These are phyloP conservation scores for Talaromyces albobiverticillius DNA, from an alignment of 2,329 filamentous ascomycete species.

Conservation along the genomic window DNA sequence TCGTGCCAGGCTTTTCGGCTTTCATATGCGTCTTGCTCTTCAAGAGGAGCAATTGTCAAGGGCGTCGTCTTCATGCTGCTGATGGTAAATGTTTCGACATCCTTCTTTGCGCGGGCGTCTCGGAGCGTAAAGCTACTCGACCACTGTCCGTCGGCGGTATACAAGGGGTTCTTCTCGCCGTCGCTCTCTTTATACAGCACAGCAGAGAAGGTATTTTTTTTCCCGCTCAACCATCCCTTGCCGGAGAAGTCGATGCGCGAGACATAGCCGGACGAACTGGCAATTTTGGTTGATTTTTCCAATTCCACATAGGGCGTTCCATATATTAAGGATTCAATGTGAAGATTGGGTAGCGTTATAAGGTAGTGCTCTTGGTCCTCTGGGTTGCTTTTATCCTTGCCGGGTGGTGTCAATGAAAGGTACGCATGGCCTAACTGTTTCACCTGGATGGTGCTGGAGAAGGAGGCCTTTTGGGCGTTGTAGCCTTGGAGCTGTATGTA, in stretches of 20 bases:
- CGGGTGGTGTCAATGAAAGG: conserved; percentile 61
- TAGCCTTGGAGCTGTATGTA: conserved; percentile 64
- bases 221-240: conserved; percentile 90
- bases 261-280: conserved; percentile 80
- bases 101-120: conserved; percentile 55
- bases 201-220: conserved; percentile 88
- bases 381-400: conserved; percentile 47
- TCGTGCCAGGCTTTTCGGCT: conserved; percentile 83
- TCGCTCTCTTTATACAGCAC: conserved; percentile 65
- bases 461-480: conserved; percentile 94
- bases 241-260: conserved; percentile 90
- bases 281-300: conserved; percentile 79
- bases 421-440: conserved; percentile 92
- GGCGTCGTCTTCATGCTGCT: conserved; percentile 59
- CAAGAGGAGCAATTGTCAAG: conserved; percentile 68
- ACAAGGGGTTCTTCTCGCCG: conserved; percentile 66
- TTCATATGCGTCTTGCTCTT: conserved; percentile 82
- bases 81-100: conserved; percentile 61
- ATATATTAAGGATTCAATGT: conserved; percentile 86
- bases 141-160: conserved; percentile 89
- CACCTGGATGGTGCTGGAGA: conserved; percentile 88
- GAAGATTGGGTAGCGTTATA: conserved; percentile 84
- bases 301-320: conserved; percentile 81
- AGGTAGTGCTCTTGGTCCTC: conserved; percentile 66
- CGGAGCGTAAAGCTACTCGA: conserved; percentile 77